phyloP scores from a whole-genome alignment of 1,284 basidiomycete genomes.

The Malassezia caprae region DNA sequence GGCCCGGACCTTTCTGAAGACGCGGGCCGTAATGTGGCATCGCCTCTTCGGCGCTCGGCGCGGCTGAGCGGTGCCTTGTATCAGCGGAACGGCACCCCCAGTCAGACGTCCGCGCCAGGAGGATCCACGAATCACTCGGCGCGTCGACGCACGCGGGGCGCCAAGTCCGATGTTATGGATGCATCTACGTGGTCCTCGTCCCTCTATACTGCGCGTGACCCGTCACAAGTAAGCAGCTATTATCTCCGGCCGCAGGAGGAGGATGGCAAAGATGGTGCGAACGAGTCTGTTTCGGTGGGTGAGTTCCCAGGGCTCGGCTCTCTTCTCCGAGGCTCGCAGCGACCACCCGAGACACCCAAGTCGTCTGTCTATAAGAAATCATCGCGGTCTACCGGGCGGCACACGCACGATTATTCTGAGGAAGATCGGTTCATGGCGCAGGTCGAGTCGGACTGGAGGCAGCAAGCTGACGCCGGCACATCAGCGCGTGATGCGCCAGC shows the following conservation, averaged over 20 bases:
- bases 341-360: constrained; percentile 8
- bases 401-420: constrained; percentile 4
- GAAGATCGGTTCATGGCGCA: constrained; percentile 15
- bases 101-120: neutral
- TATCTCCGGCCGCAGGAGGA: constrained; percentile 9
- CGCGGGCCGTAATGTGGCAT: neutral
- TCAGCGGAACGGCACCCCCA: neutral
- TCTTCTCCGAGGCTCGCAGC: constrained; percentile 13
- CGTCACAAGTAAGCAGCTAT: constrained; percentile 16
- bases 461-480: neutral
- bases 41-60: constrained; percentile 12
- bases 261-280: neutral
- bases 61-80: constrained; percentile 8
- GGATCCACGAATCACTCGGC: neutral
- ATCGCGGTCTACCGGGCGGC: neutral
- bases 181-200: constrained; percentile 13
- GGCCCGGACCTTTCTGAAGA: neutral
- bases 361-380: constrained; percentile 2
- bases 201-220: constrained; percentile 13
- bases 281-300: neutral
- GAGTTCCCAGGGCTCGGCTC: constrained; percentile 9
- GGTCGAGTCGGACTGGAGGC: constrained; percentile 7
- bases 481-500: neutral
- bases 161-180: constrained; percentile 2
- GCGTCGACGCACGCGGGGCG: constrained; percentile 1